Percentiles rank a stretch among this genome's conserved stretches.
These are phyloP conservation scores for Trypethelium eluteriae DNA, from an alignment of 495 filamentous ascomycete genomes.

Conservation along the genomic window DNA sequence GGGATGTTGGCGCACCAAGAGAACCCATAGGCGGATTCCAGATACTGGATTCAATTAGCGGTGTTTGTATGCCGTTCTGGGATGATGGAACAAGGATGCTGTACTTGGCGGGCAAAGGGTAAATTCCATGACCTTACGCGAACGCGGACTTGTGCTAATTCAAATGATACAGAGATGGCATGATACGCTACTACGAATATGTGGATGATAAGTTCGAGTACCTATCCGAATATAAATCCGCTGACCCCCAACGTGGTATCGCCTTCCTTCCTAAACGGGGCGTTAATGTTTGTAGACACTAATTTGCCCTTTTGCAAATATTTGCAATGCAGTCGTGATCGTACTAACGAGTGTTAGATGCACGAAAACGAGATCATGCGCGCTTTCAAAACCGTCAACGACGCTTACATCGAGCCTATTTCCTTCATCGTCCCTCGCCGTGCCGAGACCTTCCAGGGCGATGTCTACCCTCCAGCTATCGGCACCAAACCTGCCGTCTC, in stretches of 20 bases:
- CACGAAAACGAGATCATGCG: conserved; percentile 96
- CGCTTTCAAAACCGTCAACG: conserved; percentile 93
- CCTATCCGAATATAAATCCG: conserved; percentile 90
- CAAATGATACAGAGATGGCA: conserved; percentile 63
- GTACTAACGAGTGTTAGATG: conserved; percentile 42
- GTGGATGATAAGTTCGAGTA: conserved; percentile 97
- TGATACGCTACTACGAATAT: conserved; percentile 97
- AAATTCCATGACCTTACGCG: conserved; percentile 33
- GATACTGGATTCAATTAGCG: conserved; percentile 85
- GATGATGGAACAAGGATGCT: conserved; percentile 89
- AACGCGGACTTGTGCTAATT: conserved; percentile 15
- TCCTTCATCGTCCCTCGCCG: conserved; percentile 94
- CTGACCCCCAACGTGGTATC: conserved; percentile 86
- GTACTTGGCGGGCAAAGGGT: conserved; percentile 95
- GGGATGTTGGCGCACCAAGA: conserved; percentile 74
- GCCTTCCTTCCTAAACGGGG: conserved; percentile 94
- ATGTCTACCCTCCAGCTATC: conserved; percentile 82
- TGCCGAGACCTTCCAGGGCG: conserved; percentile 94
- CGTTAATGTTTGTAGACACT: conserved; percentile 57
- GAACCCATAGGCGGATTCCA: conserved; percentile 85
- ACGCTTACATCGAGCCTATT: conserved; percentile 87
- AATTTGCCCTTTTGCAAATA: not conserved
- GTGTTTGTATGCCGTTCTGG: conserved; percentile 99
- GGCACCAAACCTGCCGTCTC: conserved; percentile 73
- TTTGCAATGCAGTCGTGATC: not conserved